Base-by-base conservation (phyloP, 2,329 filamentous ascomycete species). In the Clonostachys rosea region DNA sequence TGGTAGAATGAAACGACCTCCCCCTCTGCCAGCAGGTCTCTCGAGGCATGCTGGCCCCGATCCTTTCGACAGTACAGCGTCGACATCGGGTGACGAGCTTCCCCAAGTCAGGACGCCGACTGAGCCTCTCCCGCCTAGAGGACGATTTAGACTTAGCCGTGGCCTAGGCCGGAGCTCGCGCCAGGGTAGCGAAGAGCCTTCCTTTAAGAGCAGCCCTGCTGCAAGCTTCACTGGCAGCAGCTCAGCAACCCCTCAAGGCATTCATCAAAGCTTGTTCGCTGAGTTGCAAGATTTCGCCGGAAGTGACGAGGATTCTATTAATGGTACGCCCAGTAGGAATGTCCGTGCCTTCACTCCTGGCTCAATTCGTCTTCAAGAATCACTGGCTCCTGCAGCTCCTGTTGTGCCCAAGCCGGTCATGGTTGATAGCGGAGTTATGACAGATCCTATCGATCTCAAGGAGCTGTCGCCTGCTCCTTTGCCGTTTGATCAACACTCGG, bases 21-120 rank as follows among this genome's bases (percentile, higher is more conserved):
- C 72, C 5, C 66, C 60, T 44, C 59, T 75, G 33, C 63, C 74
- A 12, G 63, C 66, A 12, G 56, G 55, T 10, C 50, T 66, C 34
- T 50, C 56, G 41, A 60, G 63, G 46, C 76, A 79, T 52, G 58
- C 70, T 45, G 79, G 81, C 56, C 78, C 85, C 17, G 72, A 76
- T 50, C 92, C 90, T 1, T 89, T 87, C 67, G 77, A 89, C 58
- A 96, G 91, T 67, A 95, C 91, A 10, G 91, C 91, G 5, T 96
- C 91, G 2, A 92, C 87, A 2, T 95, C 90, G 30, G 86, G 78
- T 4, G 90, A 84, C 51, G 75, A 81, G 14, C 66, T 67, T 39
- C 57, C 63, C 50, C 78, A 74, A 44, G 62, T 81, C 24, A 81
- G 75, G 59, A 94, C 85, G 13, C 88, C 81, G 2, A 76, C 73